Evolutionary conservation across 768 basidiomycete species (phyloP).

Genomic region (Cytidiella melzeri): DNA sequence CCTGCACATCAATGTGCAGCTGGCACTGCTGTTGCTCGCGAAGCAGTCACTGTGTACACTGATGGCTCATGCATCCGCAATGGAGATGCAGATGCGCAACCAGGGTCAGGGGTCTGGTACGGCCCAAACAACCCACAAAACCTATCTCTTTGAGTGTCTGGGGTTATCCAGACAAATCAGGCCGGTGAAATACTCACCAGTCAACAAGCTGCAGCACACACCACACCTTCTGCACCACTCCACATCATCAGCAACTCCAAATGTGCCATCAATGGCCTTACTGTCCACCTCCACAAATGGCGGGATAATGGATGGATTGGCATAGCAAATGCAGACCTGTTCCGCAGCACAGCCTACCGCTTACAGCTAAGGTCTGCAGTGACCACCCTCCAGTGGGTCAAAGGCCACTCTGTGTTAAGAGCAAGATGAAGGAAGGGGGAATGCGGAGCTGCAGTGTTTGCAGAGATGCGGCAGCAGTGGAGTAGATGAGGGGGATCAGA

Average conservation of each 20-base stretch:
- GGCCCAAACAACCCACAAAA: neutral
- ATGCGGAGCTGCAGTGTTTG: too few relatives aligned
- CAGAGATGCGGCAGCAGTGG: too few relatives aligned
- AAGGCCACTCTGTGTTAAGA: slow-evolving; percentile 21
- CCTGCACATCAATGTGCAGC: neutral
- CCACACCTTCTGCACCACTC: neutral
- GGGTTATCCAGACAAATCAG: neutral
- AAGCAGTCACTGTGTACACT: slow-evolving; percentile 16
- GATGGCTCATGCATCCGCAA: slow-evolving; percentile 24
- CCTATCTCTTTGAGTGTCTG: neutral
- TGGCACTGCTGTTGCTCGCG: neutral
- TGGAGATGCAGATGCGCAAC: slow-evolving; percentile 11
- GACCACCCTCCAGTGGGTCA: slow-evolving; percentile 23
- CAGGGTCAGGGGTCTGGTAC: slow-evolving; percentile 9
- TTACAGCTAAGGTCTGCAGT: slow-evolving; percentile 12
- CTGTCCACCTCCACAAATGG: slow-evolving; percentile 11
- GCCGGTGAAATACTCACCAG: neutral
- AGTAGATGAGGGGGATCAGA: too few relatives aligned
- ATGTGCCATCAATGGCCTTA: slow-evolving; percentile 19
- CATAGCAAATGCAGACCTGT: slow-evolving; percentile 3
- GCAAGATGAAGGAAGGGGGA: too few relatives aligned
- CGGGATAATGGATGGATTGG: slow-evolving; percentile 11
- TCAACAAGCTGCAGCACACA: neutral
- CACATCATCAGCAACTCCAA: slow-evolving; percentile 21
- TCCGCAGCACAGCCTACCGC: slow-evolving; percentile 1